Evolutionary conservation across 176 grass and related monocot genomes (phyloP).

Genomic region (Zoysia japonica): DNA sequence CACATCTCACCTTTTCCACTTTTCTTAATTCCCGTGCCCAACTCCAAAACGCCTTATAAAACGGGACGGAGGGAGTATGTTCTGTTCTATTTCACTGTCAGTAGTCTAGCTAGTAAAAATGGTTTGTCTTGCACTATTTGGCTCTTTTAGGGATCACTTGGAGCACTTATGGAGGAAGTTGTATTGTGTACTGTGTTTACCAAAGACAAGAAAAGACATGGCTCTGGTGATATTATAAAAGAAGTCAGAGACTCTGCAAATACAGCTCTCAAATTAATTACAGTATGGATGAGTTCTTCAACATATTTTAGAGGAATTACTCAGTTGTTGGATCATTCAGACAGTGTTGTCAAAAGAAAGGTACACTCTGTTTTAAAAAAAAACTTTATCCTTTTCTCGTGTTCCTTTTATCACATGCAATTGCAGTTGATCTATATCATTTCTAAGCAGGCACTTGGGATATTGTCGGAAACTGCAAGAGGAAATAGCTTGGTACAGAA

Average conservation of each 20-base stretch:
- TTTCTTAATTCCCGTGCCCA: too few relatives aligned
- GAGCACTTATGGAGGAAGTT: slow-evolving; percentile 79
- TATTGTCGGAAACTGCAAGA: slow-evolving; percentile 77
- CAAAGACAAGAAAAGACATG: slow-evolving; percentile 51
- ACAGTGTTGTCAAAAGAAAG: slow-evolving; percentile 83
- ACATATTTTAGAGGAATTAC: slow-evolving; percentile 75
- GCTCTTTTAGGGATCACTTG: slow-evolving; percentile 68
- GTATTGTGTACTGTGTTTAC: slow-evolving; percentile 53
- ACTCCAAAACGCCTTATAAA: too few relatives aligned
- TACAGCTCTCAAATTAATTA: slow-evolving; percentile 57
- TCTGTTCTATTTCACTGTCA: slow-evolving; percentile 11
- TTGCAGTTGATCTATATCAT: slow-evolving; percentile 29
- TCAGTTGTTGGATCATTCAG: slow-evolving; percentile 65
- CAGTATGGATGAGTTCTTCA: slow-evolving; percentile 74
- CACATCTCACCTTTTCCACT: too few relatives aligned
- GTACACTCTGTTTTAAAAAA: slow-evolving; percentile 32
- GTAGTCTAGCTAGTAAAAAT: slow-evolving; percentile 24
- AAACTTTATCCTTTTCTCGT: slow-evolving; percentile 5
- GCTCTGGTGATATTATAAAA: slow-evolving; percentile 51
- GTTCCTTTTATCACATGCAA: slow-evolving; percentile 29
- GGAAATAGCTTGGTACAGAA: slow-evolving; percentile 58
- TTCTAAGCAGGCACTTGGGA: slow-evolving; percentile 62
- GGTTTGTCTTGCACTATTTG: slow-evolving; percentile 16
- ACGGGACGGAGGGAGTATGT: too few relatives aligned
- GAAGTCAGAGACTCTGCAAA: slow-evolving; percentile 54